Evolutionary conservation across 1,139 yeast genomes (phyloP).

Genomic region (Candida neerlandica): DNA sequence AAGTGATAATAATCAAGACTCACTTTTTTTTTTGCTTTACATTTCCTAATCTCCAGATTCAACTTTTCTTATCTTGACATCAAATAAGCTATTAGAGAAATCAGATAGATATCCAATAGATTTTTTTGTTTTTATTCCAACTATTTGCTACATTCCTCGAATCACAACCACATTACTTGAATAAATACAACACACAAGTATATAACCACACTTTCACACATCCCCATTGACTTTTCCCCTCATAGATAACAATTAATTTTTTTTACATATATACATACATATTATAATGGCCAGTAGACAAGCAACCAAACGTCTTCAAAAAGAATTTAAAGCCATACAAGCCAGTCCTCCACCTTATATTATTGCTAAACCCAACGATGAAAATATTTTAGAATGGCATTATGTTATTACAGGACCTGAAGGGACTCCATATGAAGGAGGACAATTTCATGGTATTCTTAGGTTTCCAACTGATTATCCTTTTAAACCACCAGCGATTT

Average conservation of each 20-base stretch:
- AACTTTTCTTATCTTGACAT: too few relatives aligned
- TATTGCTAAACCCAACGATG: conserved; percentile 81
- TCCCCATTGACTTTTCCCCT: too few relatives aligned
- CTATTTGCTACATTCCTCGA: background rate
- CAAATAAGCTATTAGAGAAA: too few relatives aligned
- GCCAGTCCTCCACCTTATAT: conserved; percentile 82
- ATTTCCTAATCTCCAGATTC: too few relatives aligned
- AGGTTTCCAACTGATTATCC: conserved; percentile 88
- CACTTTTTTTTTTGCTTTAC: too few relatives aligned
- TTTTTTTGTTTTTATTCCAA: background rate
- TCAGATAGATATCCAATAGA: background rate
- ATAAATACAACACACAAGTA: too few relatives aligned
- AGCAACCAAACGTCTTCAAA: conserved; percentile 57
- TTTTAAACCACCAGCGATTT: conserved; percentile 87
- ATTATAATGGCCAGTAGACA: conserved; percentile 52
- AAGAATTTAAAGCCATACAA: conserved; percentile 75
- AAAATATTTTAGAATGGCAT: conserved; percentile 77
- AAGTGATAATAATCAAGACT: too few relatives aligned
- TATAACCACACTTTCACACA: too few relatives aligned
- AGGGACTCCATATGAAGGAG: conserved; percentile 78
- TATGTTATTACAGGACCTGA: conserved; percentile 85
- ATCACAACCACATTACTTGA: too few relatives aligned
- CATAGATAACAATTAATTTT: background rate
- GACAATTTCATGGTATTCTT: conserved; percentile 88
- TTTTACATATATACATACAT: too few relatives aligned